phyloP scores from a whole-genome alignment of 495 filamentous ascomycete species.

The Saxispiralis lemnorum region DNA sequence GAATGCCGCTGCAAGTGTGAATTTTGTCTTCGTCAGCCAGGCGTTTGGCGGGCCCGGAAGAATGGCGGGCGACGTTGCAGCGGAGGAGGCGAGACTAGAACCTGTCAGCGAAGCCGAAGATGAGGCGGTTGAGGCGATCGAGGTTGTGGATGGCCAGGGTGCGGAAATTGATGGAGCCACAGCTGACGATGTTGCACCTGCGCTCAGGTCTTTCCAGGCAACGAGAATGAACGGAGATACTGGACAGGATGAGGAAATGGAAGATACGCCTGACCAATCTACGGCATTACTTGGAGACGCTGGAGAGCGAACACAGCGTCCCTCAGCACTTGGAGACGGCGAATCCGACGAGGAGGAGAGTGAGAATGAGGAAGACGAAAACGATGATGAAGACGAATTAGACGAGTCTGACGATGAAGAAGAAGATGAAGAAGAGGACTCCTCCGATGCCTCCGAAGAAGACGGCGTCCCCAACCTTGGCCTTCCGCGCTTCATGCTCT shows the following conservation, averaged over 20 bases:
- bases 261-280: not conserved
- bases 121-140: slow-evolving; percentile 1
- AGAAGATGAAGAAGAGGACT: slow-evolving; percentile 22
- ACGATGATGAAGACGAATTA: slow-evolving; percentile 22
- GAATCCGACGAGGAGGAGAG: not conserved
- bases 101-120: slow-evolving; percentile 8
- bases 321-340: not conserved
- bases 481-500: slow-evolving; percentile 22
- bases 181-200: slow-evolving; percentile 7
- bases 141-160: slow-evolving; percentile 7
- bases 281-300: not conserved
- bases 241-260: too few relatives aligned
- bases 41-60: slow-evolving; percentile 44
- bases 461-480: slow-evolving; percentile 23
- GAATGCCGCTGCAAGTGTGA: slow-evolving; percentile 39
- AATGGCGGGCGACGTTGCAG: slow-evolving; percentile 13
- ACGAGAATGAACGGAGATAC: not conserved
- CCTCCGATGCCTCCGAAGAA: slow-evolving; percentile 22
- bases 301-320: not conserved
- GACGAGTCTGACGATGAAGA: slow-evolving; percentile 22
- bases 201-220: not conserved
- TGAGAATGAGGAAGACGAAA: slow-evolving; percentile 22
- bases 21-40: slow-evolving; percentile 40
- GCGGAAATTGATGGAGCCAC: slow-evolving; percentile 1
- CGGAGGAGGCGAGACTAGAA: slow-evolving; percentile 16